These are phyloP conservation scores for Jatropha curcas DNA, from an alignment of 345 rosid genomes.

Conservation along the genomic window DNA sequence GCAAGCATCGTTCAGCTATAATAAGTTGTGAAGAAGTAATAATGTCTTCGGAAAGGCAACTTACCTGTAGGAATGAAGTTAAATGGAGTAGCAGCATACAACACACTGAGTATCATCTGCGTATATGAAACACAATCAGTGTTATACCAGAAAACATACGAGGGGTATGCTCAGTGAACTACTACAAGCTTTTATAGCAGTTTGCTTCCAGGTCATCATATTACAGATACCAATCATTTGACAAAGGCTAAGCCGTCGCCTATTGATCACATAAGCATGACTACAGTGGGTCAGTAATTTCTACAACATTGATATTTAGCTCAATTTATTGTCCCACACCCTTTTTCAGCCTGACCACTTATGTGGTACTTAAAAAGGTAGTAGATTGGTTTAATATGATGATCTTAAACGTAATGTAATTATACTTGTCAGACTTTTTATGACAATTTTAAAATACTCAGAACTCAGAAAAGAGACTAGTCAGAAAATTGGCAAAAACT, in stretches of 20 bases:
- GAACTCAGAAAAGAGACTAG: neutral
- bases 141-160: neutral
- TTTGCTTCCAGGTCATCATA: neutral
- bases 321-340: neutral
- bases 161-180: neutral
- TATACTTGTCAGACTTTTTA: neutral
- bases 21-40: neutral
- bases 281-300: neutral
- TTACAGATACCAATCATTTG: neutral
- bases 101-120: conserved; percentile 62
- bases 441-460: neutral
- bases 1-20: neutral
- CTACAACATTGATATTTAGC: neutral
- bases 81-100: conserved; percentile 65
- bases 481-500: neutral
- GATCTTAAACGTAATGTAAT: neutral
- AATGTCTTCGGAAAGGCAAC: conserved; percentile 5
- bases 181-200: neutral
- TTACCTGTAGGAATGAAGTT: conserved; percentile 74
- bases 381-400: neutral
- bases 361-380: neutral
- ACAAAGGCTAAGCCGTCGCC: neutral
- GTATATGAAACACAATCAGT: conserved; percentile 12
- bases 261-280: too few species aligned
- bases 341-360: neutral